A percentile compares a stretch with the other conserved stretches of the same genome.
phyloP scores from a whole-genome alignment of 768 basidiomycete genomes.

The Sporobolomyces pararoseus region DNA sequence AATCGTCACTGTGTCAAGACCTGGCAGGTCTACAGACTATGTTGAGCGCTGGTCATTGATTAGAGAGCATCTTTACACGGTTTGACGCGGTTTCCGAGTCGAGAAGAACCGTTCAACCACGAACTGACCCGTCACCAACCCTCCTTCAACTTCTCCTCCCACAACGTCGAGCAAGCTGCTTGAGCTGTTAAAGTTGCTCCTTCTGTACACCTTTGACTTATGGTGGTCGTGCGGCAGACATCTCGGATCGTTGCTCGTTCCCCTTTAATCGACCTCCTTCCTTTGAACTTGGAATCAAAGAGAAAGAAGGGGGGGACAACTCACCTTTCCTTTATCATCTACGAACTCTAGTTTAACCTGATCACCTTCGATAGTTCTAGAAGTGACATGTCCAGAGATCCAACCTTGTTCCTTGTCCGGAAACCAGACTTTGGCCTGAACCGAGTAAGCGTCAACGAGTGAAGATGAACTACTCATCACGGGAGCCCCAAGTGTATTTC shows the following conservation, averaged over 20 bases:
- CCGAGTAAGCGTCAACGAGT: constrained; percentile 16
- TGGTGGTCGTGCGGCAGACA: background rate
- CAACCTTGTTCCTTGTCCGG: constrained; percentile 91
- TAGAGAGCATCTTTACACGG: no score
- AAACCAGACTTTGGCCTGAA: constrained; percentile 55
- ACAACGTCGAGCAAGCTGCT: no score
- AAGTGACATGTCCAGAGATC: constrained; percentile 80
- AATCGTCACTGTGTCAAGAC: no score
- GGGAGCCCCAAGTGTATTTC: background rate
- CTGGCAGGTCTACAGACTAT: no score
- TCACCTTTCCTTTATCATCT: constrained; percentile 88
- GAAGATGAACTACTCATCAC: constrained; percentile 3
- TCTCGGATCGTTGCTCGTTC: background rate
- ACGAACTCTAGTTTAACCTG: constrained; percentile 73
- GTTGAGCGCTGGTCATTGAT: no score
- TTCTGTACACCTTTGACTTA: no score
- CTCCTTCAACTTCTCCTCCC: constrained; percentile 1
- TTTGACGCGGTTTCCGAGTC: background rate
- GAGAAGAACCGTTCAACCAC: constrained; percentile 4
- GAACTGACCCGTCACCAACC: background rate
- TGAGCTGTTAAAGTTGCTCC: no score
- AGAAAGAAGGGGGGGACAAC: constrained; percentile 17
- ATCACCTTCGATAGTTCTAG: constrained; percentile 66
- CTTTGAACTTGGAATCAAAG: background rate
- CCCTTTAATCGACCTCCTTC: background rate